Conservation (phyloP, 306 rosid species). For the Vigna unguiculata region DNA sequence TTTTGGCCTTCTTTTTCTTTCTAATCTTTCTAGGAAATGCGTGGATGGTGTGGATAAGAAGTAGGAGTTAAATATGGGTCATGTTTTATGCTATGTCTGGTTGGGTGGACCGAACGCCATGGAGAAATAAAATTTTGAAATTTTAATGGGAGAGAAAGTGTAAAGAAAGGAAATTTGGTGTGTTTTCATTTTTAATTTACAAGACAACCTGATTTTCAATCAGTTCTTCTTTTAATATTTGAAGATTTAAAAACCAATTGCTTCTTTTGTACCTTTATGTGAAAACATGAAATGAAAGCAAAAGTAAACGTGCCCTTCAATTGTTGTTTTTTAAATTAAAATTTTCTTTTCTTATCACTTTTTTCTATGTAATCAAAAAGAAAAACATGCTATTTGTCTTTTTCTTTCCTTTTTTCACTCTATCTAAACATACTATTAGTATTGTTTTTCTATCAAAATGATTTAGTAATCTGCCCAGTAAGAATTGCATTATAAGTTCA, state of each 20-base stretch:
- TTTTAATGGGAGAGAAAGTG: neutral
- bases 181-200: neutral
- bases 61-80: neutral
- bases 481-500: neutral
- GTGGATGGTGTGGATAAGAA: conserved; percentile 1
- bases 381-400: neutral
- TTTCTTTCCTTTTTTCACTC: neutral
- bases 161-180: neutral
- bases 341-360: neutral
- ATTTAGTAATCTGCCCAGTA: neutral
- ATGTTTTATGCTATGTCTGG: neutral
- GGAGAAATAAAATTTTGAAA: neutral
- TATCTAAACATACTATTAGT: neutral
- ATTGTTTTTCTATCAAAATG: neutral
- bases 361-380: neutral
- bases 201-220: neutral
- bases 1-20: neutral
- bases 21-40: neutral
- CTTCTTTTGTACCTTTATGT: neutral
- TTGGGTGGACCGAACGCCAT: neutral
- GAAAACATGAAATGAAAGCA: neutral
- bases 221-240: neutral
- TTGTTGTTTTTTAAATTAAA: neutral
- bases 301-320: neutral
- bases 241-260: neutral